A percentile compares a stretch with the other conserved stretches of the same genome.
Evolutionary conservation across 192 early-diverging fungal genomes (phyloP).

Genomic region (Entophlyctis luteolus): DNA sequence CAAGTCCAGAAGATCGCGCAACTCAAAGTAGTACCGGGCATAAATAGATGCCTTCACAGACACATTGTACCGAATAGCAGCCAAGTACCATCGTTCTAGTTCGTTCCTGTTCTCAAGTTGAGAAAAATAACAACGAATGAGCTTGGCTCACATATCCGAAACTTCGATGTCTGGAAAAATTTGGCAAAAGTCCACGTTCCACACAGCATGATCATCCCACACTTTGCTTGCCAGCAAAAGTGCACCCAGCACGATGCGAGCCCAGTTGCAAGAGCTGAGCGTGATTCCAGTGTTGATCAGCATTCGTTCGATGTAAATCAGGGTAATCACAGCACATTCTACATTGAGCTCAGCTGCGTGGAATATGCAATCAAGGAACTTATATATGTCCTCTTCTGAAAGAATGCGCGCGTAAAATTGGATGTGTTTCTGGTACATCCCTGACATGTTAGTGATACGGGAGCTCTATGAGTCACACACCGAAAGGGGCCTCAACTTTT

Average conservation of each 20-base stretch:
- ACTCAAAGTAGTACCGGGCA: slow-evolving; percentile 59
- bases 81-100: slow-evolving; percentile 63
- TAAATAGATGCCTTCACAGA: slow-evolving; percentile 63
- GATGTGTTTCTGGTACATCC: slow-evolving; percentile 39
- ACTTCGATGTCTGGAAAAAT: slow-evolving; percentile 71
- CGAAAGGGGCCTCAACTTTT: slow-evolving; percentile 49
- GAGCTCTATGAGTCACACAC: slow-evolving; percentile 26
- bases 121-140: background rate
- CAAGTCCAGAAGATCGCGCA: slow-evolving; percentile 49
- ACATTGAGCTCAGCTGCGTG: slow-evolving; percentile 58
- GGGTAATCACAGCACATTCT: slow-evolving; percentile 59
- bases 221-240: slow-evolving; percentile 77
- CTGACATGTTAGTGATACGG: background rate
- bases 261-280: slow-evolving; percentile 56
- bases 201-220: slow-evolving; percentile 84
- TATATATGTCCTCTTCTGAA: slow-evolving; percentile 53
- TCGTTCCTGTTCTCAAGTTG: slow-evolving; percentile 50
- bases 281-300: slow-evolving; percentile 54
- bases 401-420: slow-evolving; percentile 43
- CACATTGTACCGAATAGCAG: slow-evolving; percentile 61
- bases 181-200: slow-evolving; percentile 74
- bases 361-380: slow-evolving; percentile 64
- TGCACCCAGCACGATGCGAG: slow-evolving; percentile 53
- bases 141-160: slow-evolving; percentile 57
- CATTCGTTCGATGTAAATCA: slow-evolving; percentile 71